Evolutionary conservation across 208 protist genomes (phyloP), one percentile per base, ranked within the genome.

Genomic region (Wallacemonas rigidus): DNA sequence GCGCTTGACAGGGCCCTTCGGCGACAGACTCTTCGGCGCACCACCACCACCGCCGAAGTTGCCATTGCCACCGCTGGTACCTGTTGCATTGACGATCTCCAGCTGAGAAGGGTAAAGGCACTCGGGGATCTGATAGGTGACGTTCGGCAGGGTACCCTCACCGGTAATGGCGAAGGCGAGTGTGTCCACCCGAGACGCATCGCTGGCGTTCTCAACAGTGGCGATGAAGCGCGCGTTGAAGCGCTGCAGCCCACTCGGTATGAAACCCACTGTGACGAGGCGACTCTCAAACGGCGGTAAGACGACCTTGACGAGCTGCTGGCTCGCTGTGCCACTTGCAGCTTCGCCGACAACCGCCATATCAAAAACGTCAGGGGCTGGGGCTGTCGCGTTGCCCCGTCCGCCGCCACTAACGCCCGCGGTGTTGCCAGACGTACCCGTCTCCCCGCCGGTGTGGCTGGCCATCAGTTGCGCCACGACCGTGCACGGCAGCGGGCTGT

Each of bases 281-380:
- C 95, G 90, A 76, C 96, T 96, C 79, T 99, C 98, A 74, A 98
- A 98, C 7, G 96, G 92, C 14, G 97, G 95, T 51, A 99, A 90
- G 38, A 83, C 68, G 17, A 98, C 58, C 61, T 57, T 63, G 11
- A 76, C 41, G 11, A 35, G 62, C 70, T 48, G 70, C 64, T 2
- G 11, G 14, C 36, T 50, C 35, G 36, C 72, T 67, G 35, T 39
- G 6, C 8, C 35, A 55, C 51, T 26, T 9, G 56, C 40, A 15
- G 55, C 40, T 51, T 81, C 83, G 3, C 74, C 77, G 51, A 83
- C 81, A 39, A 83, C 17, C 3, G 73, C 45, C 2, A 96, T 39
- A 26, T 91, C 76, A 68, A 93, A 96, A 35, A 79, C 83, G 35
- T 96, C 91, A 17, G 74, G 57, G 9, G 60, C 55, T 41, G 40